Percentiles rank a stretch among this genome's conserved stretches.
phyloP scores from a whole-genome alignment of 352 stramenopile species.

The Paralagenidium karlingii region DNA sequence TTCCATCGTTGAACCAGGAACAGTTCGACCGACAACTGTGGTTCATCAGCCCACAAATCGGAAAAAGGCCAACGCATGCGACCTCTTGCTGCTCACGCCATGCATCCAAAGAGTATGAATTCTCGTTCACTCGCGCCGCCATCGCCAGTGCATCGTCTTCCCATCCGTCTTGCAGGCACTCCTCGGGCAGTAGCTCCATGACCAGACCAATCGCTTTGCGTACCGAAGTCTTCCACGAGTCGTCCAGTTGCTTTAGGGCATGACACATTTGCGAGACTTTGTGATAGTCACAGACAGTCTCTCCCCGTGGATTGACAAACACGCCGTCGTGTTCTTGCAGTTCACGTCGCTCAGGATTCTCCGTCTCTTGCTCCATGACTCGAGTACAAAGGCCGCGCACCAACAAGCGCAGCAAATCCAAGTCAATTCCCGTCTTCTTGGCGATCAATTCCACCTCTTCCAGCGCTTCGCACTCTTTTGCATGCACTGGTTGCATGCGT shows the following conservation, averaged over 20 bases:
- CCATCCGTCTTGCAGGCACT: slow-evolving; percentile 19
- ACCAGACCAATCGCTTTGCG: too few species aligned
- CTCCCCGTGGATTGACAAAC: too few species aligned
- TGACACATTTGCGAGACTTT: slow-evolving; percentile 27
- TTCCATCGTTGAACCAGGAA: slow-evolving; percentile 26
- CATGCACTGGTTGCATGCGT: slow-evolving; percentile 18
- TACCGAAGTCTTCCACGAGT: too few species aligned
- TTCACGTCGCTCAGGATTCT: slow-evolving; percentile 6
- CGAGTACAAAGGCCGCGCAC: slow-evolving; percentile 21
- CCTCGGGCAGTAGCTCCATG: slow-evolving; percentile 16
- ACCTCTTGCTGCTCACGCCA: slow-evolving; percentile 19
- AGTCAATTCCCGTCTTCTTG: slow-evolving; percentile 19
- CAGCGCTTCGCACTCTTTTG: slow-evolving; percentile 25
- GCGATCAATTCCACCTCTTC: slow-evolving; percentile 29
- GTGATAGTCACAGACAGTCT: slow-evolving; percentile 10
- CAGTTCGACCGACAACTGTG: slow-evolving; percentile 34
- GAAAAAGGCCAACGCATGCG: slow-evolving; percentile 25
- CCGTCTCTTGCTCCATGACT: slow-evolving; percentile 6
- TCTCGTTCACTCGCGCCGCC: slow-evolving; percentile 37
- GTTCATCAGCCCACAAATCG: slow-evolving; percentile 27
- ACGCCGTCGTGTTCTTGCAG: slow-evolving; percentile 7
- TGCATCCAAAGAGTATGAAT: slow-evolving; percentile 28
- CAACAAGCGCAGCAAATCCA: slow-evolving; percentile 25
- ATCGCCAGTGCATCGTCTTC: slow-evolving; percentile 29
- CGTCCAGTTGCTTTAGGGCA: slow-evolving; percentile 15